Evolutionary conservation across 805 yeast genomes (phyloP).

Genomic region (Ogataea ganodermae): DNA sequence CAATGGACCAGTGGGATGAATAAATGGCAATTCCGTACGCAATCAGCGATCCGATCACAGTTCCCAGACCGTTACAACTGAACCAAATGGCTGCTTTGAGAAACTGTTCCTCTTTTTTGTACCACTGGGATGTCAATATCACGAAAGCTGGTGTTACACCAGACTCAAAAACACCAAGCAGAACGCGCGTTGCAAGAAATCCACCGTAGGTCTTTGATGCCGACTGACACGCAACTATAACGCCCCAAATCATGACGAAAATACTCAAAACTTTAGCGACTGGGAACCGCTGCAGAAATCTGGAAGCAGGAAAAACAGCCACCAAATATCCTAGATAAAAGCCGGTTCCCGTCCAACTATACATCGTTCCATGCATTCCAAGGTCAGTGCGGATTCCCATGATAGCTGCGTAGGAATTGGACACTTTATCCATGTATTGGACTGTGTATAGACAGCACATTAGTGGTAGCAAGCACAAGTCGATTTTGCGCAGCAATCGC

Average conservation of each 20-base stretch:
- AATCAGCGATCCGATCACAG: conserved; percentile 44
- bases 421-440: conserved; percentile 27
- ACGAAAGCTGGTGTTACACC: conserved; percentile 58
- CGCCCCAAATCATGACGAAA: conserved; percentile 43
- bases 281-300: conserved; percentile 44
- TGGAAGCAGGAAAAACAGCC: conserved; percentile 43
- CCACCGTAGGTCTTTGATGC: conserved; percentile 45
- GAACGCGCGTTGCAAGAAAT: conserved; percentile 45
- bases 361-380: conserved; percentile 45
- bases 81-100: conserved; percentile 46
- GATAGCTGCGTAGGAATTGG: conserved; percentile 35
- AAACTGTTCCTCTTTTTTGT: conserved; percentile 44
- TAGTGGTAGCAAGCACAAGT: conserved; percentile 23
- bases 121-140: conserved; percentile 55
- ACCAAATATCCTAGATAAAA: conserved; percentile 52
- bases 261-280: conserved; percentile 38
- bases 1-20: conserved; percentile 34
- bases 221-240: conserved; percentile 44
- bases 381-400: conserved; percentile 50
- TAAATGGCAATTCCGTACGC: conserved; percentile 35
- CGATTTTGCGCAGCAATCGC: conserved; percentile 22
- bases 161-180: conserved; percentile 52
- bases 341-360: conserved; percentile 52
- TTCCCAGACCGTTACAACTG: conserved; percentile 41
- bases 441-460: conserved; percentile 22